These are phyloP conservation scores for Verticillium nubilum DNA, from an alignment of 2,329 filamentous ascomycete species.

Conservation along the genomic window DNA sequence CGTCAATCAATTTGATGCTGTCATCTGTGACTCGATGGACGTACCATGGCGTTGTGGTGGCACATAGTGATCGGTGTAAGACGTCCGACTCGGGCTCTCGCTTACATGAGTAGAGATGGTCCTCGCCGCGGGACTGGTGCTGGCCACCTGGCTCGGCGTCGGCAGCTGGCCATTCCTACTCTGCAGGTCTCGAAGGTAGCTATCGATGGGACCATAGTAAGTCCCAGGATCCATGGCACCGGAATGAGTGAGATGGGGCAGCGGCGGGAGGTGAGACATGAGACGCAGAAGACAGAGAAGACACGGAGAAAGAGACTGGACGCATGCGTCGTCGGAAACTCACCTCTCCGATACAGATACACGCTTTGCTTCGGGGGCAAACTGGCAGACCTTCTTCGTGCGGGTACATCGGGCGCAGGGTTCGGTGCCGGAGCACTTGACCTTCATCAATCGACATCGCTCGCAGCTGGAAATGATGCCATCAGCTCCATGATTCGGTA, in stretches of 20 bases:
- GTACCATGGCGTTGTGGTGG: background rate
- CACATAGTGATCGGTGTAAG: background rate
- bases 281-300: background rate
- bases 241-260: background rate
- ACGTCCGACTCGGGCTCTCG: background rate
- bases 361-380: slow-evolving; percentile 14
- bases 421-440: slow-evolving; percentile 16
- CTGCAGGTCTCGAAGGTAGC: slow-evolving; percentile 12
- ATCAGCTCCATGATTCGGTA: background rate
- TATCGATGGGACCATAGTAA: background rate
- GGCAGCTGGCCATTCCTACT: background rate
- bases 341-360: slow-evolving; percentile 16
- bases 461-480: slow-evolving; percentile 19
- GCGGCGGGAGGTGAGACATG: background rate
- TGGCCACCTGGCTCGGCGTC: background rate
- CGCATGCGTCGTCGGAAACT: background rate
- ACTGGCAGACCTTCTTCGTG: slow-evolving; percentile 15
- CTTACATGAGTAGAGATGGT: background rate
- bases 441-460: slow-evolving; percentile 16
- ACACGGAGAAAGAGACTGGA: background rate
- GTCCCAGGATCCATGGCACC: no score
- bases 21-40: background rate
- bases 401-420: slow-evolving; percentile 15
- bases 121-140: background rate
- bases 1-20: background rate